These are phyloP conservation scores for Claviceps monticola DNA, from an alignment of 2,329 filamentous ascomycete genomes.

Conservation along the genomic window DNA sequence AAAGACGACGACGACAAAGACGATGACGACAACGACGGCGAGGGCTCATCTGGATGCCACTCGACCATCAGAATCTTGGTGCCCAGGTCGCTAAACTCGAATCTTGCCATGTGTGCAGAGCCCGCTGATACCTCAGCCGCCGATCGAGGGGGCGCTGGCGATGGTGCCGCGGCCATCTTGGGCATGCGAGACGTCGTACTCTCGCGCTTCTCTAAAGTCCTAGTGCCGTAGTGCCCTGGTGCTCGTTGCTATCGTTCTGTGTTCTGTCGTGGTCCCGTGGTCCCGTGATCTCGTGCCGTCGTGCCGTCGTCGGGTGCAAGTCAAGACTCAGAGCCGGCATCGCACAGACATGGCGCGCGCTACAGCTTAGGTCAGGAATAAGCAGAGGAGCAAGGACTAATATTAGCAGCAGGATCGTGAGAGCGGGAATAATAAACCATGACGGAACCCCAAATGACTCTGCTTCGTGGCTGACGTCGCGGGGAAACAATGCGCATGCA, in stretches of 20 bases:
- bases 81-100: conserved; percentile 78
- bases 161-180: conserved; percentile 12
- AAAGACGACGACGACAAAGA: not conserved
- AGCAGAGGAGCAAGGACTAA: not conserved
- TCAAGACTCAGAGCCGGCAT: conserved; percentile 1
- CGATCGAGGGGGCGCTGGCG: conserved; percentile 21
- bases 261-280: conserved; percentile 3
- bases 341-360: conserved; percentile 5
- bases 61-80: conserved; percentile 91
- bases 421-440: not conserved
- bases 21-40: not conserved
- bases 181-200: not conserved
- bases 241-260: too few species aligned
- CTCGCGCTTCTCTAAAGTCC: not conserved
- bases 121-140: conserved; percentile 5
- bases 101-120: conserved; percentile 44
- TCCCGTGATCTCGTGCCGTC: conserved; percentile 3
- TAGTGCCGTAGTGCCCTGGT: too few species aligned
- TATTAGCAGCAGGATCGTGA: not conserved
- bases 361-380: not conserved
- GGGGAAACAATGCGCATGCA: too few species aligned
- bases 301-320: conserved; percentile 2
- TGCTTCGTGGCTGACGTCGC: too few species aligned
- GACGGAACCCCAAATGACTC: not conserved
- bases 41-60: conserved; percentile 44